phyloP scores from a whole-genome alignment of 805 yeast species.

The Debaryomyces maramus region DNA sequence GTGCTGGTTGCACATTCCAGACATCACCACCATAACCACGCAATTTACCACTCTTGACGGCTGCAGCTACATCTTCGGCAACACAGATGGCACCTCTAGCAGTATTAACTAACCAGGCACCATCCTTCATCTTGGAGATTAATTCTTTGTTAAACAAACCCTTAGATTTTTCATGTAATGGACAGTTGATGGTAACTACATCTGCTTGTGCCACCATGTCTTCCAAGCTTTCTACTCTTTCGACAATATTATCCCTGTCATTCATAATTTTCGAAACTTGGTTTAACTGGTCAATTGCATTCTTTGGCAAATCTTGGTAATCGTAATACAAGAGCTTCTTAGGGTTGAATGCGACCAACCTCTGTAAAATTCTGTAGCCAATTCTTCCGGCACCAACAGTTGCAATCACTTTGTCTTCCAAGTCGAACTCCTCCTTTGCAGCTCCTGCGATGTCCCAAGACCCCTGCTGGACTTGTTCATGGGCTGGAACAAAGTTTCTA shows the following conservation, averaged over 20 bases:
- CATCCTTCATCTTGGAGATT: slow-evolving; percentile 68
- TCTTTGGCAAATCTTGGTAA: slow-evolving; percentile 65
- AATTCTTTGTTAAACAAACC: slow-evolving; percentile 68
- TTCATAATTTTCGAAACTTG: slow-evolving; percentile 36
- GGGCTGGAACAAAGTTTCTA: slow-evolving; percentile 78
- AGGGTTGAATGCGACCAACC: slow-evolving; percentile 71
- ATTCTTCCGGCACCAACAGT: slow-evolving; percentile 84
- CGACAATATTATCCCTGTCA: slow-evolving; percentile 54
- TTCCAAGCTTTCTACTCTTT: slow-evolving; percentile 58
- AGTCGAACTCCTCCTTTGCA: slow-evolving; percentile 71
- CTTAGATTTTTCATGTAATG: slow-evolving; percentile 67
- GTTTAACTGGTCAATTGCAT: slow-evolving; percentile 42
- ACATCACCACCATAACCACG: slow-evolving; percentile 87
- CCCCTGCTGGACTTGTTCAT: slow-evolving; percentile 59
- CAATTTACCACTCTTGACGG: slow-evolving; percentile 64
- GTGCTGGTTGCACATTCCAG: slow-evolving; percentile 85
- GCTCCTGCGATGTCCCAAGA: slow-evolving; percentile 78
- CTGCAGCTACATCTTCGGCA: slow-evolving; percentile 73
- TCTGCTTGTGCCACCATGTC: slow-evolving; percentile 69
- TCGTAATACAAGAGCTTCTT: slow-evolving; percentile 73
- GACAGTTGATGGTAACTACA: slow-evolving; percentile 74
- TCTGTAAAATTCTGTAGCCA: slow-evolving; percentile 72
- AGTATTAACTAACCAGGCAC: slow-evolving; percentile 73
- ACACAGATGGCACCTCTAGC: slow-evolving; percentile 81
- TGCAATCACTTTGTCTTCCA: slow-evolving; percentile 75